These are phyloP conservation scores for Psidium guajava DNA, from an alignment of 345 rosid genomes.

Conservation along the genomic window DNA sequence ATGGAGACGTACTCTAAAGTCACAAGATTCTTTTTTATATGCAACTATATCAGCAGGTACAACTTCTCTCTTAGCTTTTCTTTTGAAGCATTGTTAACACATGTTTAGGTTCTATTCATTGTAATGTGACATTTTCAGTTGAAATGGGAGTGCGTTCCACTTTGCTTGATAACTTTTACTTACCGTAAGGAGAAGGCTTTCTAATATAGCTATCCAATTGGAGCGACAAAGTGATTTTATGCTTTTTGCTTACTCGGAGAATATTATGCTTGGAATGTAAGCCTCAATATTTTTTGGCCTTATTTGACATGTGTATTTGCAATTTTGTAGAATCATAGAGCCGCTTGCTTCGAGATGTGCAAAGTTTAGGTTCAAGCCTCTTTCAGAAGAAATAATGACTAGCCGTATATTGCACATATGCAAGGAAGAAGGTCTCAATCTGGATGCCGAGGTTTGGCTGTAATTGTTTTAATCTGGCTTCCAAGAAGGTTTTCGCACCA, in stretches of 20 bases:
- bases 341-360: conserved; percentile 99
- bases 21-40: conserved; percentile 89
- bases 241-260: neutral
- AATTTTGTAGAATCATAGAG: conserved; percentile 67
- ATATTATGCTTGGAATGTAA: neutral
- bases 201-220: neutral
- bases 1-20: conserved; percentile 97
- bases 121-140: neutral
- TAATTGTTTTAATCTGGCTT: conserved; percentile 1
- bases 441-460: conserved; percentile 56
- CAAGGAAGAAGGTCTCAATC: conserved; percentile 67
- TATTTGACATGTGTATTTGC: neutral
- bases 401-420: conserved; percentile 76
- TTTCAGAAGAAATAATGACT: conserved; percentile 83
- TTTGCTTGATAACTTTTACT: neutral
- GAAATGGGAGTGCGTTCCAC: neutral
- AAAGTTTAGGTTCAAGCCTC: conserved; percentile 96
- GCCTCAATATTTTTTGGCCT: neutral
- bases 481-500: neutral
- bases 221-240: neutral
- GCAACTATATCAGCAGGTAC: conserved; percentile 97
- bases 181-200: neutral
- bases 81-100: neutral
- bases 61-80: neutral
- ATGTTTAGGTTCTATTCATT: neutral